These are phyloP conservation scores for Lachancea mirantina DNA, from an alignment of 805 yeast genomes.

Conservation along the genomic window DNA sequence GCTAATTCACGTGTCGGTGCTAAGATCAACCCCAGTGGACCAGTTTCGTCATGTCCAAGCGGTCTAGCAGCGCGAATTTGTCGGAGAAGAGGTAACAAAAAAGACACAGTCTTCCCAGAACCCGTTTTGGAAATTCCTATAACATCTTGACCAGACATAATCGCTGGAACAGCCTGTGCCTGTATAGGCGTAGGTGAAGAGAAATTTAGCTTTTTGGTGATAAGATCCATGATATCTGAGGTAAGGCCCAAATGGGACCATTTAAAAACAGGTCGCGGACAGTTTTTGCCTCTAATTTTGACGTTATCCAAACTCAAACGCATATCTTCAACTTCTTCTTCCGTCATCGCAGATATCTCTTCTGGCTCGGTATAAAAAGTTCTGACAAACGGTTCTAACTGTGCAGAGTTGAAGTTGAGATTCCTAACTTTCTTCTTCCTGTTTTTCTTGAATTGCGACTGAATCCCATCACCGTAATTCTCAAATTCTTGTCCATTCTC, in stretches of 20 bases:
- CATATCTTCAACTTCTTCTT: conserved; percentile 49
- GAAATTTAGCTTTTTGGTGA: conserved; percentile 46
- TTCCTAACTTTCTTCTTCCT: conserved; percentile 31
- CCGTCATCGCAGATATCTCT: conserved; percentile 41
- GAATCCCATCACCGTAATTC: conserved; percentile 33
- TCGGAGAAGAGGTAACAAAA: conserved; percentile 73
- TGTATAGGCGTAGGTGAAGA: conserved; percentile 79
- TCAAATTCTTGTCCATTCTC: conserved; percentile 28
- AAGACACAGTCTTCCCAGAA: conserved; percentile 90
- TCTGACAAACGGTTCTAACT: conserved; percentile 51
- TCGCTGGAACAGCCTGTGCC: conserved; percentile 81
- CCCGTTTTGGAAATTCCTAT: conserved; percentile 96
- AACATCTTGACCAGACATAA: conserved; percentile 84
- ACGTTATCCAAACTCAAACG: conserved; percentile 57
- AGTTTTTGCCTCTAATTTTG: conserved; percentile 49
- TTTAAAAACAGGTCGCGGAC: conserved; percentile 58
- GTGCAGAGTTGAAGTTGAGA: conserved; percentile 24
- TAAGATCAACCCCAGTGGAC: conserved; percentile 72
- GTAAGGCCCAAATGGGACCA: conserved; percentile 86
- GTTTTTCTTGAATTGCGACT: conserved; percentile 33
- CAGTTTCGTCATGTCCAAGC: conserved; percentile 41
- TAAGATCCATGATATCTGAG: conserved; percentile 42
- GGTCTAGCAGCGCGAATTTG: conserved; percentile 73
- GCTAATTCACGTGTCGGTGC: conserved; percentile 95
- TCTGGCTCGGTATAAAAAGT: conserved; percentile 56